A percentile compares a stretch with the other conserved stretches of the same genome.
Conservation (phyloP, 192 early-diverging fungal genomes). For the Lobosporangium transversale region DNA sequence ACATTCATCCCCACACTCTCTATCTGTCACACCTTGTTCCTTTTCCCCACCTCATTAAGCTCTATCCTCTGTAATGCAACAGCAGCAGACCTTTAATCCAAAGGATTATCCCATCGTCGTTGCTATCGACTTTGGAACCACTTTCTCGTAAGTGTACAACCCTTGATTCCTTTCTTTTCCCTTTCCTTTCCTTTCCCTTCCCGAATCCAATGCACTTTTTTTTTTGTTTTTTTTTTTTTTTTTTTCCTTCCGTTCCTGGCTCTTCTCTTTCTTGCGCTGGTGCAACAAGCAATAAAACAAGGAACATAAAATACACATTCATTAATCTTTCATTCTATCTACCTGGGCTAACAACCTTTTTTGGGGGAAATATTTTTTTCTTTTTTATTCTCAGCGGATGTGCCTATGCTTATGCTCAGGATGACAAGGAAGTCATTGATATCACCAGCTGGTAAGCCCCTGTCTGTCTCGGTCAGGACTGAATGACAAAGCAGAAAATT, state of each 20-base stretch:
- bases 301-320: too few relatives aligned
- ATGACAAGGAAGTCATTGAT: slow-evolving; percentile 45
- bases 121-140: slow-evolving; percentile 44
- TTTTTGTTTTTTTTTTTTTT: neutral
- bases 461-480: too few relatives aligned
- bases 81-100: slow-evolving; percentile 31
- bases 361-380: too few relatives aligned
- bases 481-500: slow-evolving; percentile 1
- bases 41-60: neutral
- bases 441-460: slow-evolving; percentile 42
- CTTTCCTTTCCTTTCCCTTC: neutral
- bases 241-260: neutral
- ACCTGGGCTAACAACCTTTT: neutral
- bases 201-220: neutral
- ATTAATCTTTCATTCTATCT: too few relatives aligned
- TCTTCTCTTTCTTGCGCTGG: neutral
- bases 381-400: slow-evolving; percentile 15
- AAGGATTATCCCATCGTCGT: slow-evolving; percentile 47
- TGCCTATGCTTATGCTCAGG: slow-evolving; percentile 43
- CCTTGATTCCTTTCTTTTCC: neutral
- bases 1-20: neutral
- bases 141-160: slow-evolving; percentile 33
- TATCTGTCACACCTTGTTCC: neutral
- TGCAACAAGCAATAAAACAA: too few relatives aligned
- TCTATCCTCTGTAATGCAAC: neutral